Evolutionary conservation across 176 grass and related monocot genomes (phyloP), one percentile per base, ranked within the genome.

Genomic region (Lolium rigidum): DNA sequence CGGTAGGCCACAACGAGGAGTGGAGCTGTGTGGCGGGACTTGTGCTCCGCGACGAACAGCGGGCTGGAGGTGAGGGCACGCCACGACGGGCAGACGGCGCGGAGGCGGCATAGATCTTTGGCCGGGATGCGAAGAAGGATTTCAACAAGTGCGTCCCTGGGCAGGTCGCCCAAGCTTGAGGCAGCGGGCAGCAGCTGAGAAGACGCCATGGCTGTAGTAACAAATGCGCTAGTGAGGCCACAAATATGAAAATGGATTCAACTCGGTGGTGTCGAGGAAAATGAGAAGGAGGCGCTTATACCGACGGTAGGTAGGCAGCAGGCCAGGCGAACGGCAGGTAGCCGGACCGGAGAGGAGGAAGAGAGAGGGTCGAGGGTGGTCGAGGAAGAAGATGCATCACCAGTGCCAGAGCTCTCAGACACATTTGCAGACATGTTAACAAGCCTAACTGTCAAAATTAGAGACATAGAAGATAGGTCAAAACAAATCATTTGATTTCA

Each of bases 81-180:
- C 79, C 79, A 81, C 1, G 44, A 11, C 7, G 61, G 46, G 79
- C 79, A 67, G 61, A 81, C 61, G 25, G 16, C 46, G 5, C 61
- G 61, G 25, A 81, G 46, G 79, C 79, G 61, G 79, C 61, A 81
- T 1, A 81, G 24, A 10, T 67, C 61, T 60, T 21, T 81, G 25
- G 79, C 61, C 10, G 44, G 5, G 10, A 67, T 18, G 24, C 46
- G 62, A 24, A 81, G 79, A 10, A 67, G 22, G 9, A 81, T 46
- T 26, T 81, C 61, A 5, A 20, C 3, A 10, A 81, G 62, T 25
- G 46, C 79, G 46, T 81, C 79, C 16, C 9, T 1, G 14, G 46
- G 79, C 16, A 81, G 79, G 24, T 28, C 60, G 25, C 15, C 60
- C 2, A 4, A n/a, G 54, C 10, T 38, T 31, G 31, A 59, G 17